These are phyloP conservation scores for Aspergillus sp. DNA, from an alignment of 2,329 filamentous ascomycete species.

Conservation along the genomic window DNA sequence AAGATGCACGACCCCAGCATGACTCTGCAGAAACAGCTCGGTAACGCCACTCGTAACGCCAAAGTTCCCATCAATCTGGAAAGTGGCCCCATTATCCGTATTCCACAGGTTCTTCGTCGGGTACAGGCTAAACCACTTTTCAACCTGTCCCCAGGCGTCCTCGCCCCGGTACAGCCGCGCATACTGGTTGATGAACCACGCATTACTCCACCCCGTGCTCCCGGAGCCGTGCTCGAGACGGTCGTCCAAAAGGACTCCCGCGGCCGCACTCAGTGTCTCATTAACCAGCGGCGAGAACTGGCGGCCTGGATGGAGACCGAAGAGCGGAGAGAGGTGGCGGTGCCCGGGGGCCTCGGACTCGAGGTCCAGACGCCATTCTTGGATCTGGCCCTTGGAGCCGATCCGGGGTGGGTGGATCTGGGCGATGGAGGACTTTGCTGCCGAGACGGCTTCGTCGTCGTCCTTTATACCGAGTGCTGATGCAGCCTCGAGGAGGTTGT, in stretches of 20 bases:
- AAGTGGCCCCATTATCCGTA: neutral
- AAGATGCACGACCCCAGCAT: conserved; percentile 26
- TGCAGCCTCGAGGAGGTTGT: neutral
- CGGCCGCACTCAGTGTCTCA: neutral
- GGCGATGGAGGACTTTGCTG: neutral
- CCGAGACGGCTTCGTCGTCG: neutral
- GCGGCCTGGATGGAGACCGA: neutral
- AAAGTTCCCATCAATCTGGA: conserved; percentile 14
- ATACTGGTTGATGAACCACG: conserved; percentile 8
- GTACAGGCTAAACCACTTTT: neutral
- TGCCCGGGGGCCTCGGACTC: neutral
- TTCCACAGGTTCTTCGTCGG: conserved; percentile 7
- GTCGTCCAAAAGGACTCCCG: conserved; percentile 4
- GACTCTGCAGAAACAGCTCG: conserved; percentile 7
- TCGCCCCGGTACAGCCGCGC: conserved; percentile 1
- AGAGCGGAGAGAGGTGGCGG: conserved; percentile 2
- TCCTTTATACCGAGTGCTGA: neutral
- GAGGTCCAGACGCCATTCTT: conserved; percentile 5
- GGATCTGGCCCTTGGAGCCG: conserved; percentile 1
- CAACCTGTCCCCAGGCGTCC: conserved; percentile 5
- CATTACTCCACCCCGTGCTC: conserved; percentile 5
- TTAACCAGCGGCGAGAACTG: conserved; percentile 4
- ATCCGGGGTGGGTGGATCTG: conserved; percentile 1
- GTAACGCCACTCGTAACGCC: conserved; percentile 4
- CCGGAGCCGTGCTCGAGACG: neutral